Base-by-base conservation (phyloP, 371 early-diverging fungal species). In the Mortierella sp. region DNA sequence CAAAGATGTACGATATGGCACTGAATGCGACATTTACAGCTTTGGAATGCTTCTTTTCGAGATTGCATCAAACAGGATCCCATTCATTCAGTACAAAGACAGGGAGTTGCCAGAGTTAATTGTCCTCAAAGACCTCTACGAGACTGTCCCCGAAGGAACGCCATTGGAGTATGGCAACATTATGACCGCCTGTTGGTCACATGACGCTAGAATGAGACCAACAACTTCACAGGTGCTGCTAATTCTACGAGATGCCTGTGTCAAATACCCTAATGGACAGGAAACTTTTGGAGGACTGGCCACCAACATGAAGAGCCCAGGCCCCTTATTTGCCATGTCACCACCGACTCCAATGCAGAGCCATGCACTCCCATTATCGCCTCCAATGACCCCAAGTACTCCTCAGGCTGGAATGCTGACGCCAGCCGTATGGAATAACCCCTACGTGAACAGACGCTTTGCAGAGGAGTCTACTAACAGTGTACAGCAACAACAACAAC, bases 1-100 rank as follows among this genome's bases (percentile, higher is more conserved):
- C 43, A 66, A 71, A 43, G 79, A 74, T 16, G 71, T 70, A 20
- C 70, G 79, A 37, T 79, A 79, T 40, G 75, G 79, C 5, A 58
- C 79, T 20, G 79, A 79, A 62, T 79, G 79, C 32, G 79, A 79
- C 47, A 79, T 79, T 35, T 79, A 74, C 68, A 79, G 79, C 54
- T 79, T 79, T 40, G 79, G 79, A 24, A 79, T 79, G 79, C 60
- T 79, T 26, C 68, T 79, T 28, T 79, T 79, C 54, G 79, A 79
- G 51, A 79, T 79, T 40, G 79, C 79, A 4, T 67, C 79, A 1
- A 79, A 79, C 79, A 59, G 32, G n/a, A 73, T 79, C 64, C 79
- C 79, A 26, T 79, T 67, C 54, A 20, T 30, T 8, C 26, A 55
- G 5, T 62, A 64, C 64, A 63, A 54, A n/a, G 79, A 79, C 26